Conservation (phyloP, 805 yeast species). For the Metschnikowia proteae region DNA sequence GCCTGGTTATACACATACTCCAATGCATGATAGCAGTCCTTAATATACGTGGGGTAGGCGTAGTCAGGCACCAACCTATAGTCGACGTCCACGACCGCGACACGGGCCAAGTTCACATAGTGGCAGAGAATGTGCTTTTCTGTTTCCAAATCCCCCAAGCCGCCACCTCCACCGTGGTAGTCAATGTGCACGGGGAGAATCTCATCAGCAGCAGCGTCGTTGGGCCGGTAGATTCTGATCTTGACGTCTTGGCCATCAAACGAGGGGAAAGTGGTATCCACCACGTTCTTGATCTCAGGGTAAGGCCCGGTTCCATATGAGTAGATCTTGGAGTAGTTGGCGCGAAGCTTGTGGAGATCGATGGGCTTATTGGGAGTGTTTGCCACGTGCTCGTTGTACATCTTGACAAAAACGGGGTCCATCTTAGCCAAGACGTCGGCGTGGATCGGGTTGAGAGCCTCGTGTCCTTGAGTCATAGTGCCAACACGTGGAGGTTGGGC, state of each 20-base stretch:
- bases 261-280: slow-evolving; percentile 12
- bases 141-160: slow-evolving; percentile 28
- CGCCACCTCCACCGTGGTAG: slow-evolving; percentile 36
- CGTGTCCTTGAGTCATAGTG: slow-evolving; percentile 3
- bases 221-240: slow-evolving; percentile 27
- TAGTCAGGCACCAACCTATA: slow-evolving; percentile 28
- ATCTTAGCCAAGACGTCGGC: slow-evolving; percentile 14
- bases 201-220: slow-evolving; percentile 13
- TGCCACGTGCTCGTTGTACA: slow-evolving; percentile 23
- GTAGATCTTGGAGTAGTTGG: slow-evolving; percentile 21
- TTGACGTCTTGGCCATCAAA: slow-evolving; percentile 19
- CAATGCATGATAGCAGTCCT: slow-evolving; percentile 26
- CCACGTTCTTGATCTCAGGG: slow-evolving; percentile 16
- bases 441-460: slow-evolving; percentile 8
- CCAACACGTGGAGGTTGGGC: neutral
- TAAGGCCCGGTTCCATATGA: slow-evolving; percentile 25
- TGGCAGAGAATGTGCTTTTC: slow-evolving; percentile 26
- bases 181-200: slow-evolving; percentile 27
- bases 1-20: slow-evolving; percentile 23
- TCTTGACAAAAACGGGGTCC: slow-evolving; percentile 21
- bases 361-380: slow-evolving; percentile 16
- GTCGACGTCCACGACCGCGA: slow-evolving; percentile 29
- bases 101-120: slow-evolving; percentile 19
- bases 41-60: slow-evolving; percentile 24
- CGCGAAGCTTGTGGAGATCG: slow-evolving; percentile 21